Evolutionary conservation across 345 rosid species (phyloP).

Genomic region (Camelina sativa): DNA sequence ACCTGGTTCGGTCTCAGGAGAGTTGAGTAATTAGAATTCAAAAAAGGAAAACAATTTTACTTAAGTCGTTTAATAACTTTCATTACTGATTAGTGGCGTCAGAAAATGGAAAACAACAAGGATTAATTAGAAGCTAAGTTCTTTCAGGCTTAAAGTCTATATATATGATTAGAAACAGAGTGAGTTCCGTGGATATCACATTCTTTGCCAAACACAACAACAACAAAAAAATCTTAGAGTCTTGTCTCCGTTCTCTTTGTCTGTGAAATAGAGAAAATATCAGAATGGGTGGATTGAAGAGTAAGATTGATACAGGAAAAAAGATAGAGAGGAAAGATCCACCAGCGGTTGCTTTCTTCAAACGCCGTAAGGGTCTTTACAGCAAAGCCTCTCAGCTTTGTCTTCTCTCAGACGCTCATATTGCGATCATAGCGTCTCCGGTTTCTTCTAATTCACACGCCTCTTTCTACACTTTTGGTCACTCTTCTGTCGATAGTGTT

Average conservation of each 20-base stretch:
- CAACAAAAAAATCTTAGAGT: background rate
- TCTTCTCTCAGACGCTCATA: no score
- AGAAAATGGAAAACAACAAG: constrained; percentile 9
- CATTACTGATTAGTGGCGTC: background rate
- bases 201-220: background rate
- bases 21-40: background rate
- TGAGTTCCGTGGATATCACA: background rate
- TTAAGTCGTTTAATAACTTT: background rate
- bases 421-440: no score
- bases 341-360: no score
- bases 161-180: background rate
- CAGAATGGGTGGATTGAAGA: no score
- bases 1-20: background rate
- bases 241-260: no score
- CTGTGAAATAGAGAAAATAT: no score
- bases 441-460: background rate
- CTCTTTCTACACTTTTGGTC: constrained; percentile 34
- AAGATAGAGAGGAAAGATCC: no score
- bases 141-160: background rate
- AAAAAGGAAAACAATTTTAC: background rate
- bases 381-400: no score
- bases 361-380: no score
- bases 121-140: background rate
- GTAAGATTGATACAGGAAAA: no score
- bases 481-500: constrained; percentile 32